A percentile compares a stretch with the other conserved stretches of the same genome.
Evolutionary conservation across 2,329 filamentous ascomycete species (phyloP).

Genomic region (Penicillium sp.): DNA sequence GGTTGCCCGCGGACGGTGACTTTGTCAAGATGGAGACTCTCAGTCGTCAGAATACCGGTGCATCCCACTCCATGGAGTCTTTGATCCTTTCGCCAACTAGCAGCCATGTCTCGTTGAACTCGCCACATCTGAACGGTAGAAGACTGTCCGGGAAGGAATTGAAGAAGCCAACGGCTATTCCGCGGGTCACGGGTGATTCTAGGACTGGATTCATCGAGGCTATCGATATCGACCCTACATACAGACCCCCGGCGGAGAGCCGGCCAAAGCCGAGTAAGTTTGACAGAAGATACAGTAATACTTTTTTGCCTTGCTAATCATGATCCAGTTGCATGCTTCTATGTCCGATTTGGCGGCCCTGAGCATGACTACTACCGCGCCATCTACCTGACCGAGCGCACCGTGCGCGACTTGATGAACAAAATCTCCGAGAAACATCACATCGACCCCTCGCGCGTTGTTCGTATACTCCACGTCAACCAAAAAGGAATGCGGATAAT

Average conservation of each 20-base stretch:
- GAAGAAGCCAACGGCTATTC: conserved; percentile 31
- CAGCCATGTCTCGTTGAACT: conserved; percentile 39
- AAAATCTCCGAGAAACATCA: conserved; percentile 74
- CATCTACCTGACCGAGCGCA: conserved; percentile 76
- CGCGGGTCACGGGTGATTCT: conserved; percentile 22
- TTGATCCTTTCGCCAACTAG: conserved; percentile 38
- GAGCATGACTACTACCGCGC: conserved; percentile 68
- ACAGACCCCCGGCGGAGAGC: conserved; percentile 71
- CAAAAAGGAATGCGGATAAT: conserved; percentile 73
- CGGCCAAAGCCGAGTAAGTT: conserved; percentile 60
- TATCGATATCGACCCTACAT: conserved; percentile 78
- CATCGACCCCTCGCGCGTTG: conserved; percentile 66
- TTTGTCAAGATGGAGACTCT: conserved; percentile 28
- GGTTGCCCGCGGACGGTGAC: conserved; percentile 32
- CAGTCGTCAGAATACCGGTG: conserved; percentile 27
- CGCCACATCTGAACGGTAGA: conserved; percentile 26
- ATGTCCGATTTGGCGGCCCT: conserved; percentile 58
- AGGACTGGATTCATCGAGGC: conserved; percentile 80
- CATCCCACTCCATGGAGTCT: conserved; percentile 30
- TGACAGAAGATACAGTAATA: neutral
- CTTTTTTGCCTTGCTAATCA: conserved; percentile 31
- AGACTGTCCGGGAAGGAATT: conserved; percentile 10
- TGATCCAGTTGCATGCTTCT: conserved; percentile 74
- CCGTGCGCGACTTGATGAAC: conserved; percentile 65
- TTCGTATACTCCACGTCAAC: conserved; percentile 66